Conservation (phyloP, 106 monocot species). For the Narthecium ossifragum region DNA sequence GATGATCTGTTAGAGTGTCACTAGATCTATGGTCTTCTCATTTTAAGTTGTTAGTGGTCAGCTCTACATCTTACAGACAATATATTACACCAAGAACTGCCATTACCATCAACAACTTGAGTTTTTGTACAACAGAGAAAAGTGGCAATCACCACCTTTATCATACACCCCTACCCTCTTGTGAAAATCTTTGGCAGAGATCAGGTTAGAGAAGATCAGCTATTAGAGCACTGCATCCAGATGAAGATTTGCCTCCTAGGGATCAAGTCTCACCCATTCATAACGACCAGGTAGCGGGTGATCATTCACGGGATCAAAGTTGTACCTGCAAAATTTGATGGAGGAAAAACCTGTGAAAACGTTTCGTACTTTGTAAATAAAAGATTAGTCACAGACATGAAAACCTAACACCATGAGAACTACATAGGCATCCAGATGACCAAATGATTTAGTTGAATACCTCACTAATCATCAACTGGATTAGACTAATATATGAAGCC, state of each 20-base stretch:
- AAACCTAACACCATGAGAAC: no score
- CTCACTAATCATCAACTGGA: no score
- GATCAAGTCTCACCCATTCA: conserved; percentile 54
- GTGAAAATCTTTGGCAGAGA: conserved; percentile 17
- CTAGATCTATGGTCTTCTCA: not conserved
- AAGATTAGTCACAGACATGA: not conserved
- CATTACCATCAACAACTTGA: not conserved
- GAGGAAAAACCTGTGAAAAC: not conserved
- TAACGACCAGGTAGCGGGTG: conserved; percentile 54
- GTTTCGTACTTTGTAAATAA: not conserved
- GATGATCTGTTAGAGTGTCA: conserved; percentile 3
- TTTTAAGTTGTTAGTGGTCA: not conserved
- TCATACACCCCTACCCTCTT: not conserved
- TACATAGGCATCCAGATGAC: no score
- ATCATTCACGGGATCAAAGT: conserved; percentile 60
- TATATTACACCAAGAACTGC: conserved; percentile 12
- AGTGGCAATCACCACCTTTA: not conserved
- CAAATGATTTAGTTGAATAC: no score
- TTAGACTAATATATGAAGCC: no score
- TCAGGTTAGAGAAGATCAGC: not conserved
- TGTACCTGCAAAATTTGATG: conserved; percentile 40
- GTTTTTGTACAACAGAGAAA: conserved; percentile 17
- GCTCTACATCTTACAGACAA: conserved; percentile 9
- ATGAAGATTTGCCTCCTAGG: not conserved
- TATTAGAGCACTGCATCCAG: not conserved